Conservation (phyloP, 2,329 filamentous ascomycete genomes). For the Botrytis sinoallii region DNA sequence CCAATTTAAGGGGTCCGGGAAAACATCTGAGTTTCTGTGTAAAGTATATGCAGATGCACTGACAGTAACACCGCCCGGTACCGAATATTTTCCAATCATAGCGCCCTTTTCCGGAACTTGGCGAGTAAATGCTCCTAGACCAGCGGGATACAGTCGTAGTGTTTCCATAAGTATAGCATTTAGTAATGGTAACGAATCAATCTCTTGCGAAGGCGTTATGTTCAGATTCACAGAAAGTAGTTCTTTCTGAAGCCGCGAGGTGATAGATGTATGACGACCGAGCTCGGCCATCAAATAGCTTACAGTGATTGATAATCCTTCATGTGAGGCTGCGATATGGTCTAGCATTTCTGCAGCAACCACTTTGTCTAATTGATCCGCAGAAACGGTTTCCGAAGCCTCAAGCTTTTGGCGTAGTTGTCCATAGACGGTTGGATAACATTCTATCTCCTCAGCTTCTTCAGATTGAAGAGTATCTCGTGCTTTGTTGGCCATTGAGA, state of each 20-base stretch:
- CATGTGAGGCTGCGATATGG: slow-evolving; percentile 71
- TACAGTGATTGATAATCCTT: slow-evolving; percentile 67
- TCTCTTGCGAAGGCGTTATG: slow-evolving; percentile 25
- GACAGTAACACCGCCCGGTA: slow-evolving; percentile 18
- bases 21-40: slow-evolving; percentile 38
- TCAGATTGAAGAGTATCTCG: background rate
- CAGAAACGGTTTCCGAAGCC: background rate
- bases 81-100: background rate
- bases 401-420: background rate
- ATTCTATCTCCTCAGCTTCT: background rate
- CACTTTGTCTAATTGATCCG: slow-evolving; percentile 6
- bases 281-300: slow-evolving; percentile 59
- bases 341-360: slow-evolving; percentile 70
- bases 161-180: slow-evolving; percentile 56
- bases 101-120: slow-evolving; percentile 28
- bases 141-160: slow-evolving; percentile 52
- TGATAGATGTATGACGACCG: slow-evolving; percentile 40
- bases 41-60: slow-evolving; percentile 18
- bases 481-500: background rate
- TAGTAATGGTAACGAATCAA: slow-evolving; percentile 50
- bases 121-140: slow-evolving; percentile 49
- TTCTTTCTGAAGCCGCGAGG: slow-evolving; percentile 26
- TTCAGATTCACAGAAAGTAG: background rate
- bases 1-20: slow-evolving; percentile 48
- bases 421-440: background rate